phyloP scores from a whole-genome alignment of 768 basidiomycete genomes.

The Hemileccinum impolitum region DNA sequence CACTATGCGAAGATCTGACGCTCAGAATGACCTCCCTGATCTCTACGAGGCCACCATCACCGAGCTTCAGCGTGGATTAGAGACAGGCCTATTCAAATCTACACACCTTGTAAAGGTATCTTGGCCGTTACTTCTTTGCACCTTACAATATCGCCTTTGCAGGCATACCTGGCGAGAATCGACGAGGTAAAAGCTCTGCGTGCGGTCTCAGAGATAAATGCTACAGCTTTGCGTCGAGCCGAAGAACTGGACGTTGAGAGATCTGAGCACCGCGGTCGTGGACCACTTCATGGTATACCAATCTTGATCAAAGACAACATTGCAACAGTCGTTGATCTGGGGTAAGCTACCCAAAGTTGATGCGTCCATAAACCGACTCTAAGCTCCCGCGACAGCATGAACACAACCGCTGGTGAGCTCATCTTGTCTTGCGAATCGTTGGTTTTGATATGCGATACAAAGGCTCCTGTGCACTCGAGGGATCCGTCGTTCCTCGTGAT shows the following conservation, averaged over 20 bases:
- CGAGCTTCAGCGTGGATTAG: constrained; percentile 52
- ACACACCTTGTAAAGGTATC: constrained; percentile 59
- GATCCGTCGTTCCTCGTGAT: constrained; percentile 37
- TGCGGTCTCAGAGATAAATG: constrained; percentile 58
- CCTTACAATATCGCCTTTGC: neutral
- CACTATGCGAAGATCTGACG: too few species aligned
- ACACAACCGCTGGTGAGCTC: constrained; percentile 49
- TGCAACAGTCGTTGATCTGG: constrained; percentile 24
- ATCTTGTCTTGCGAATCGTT: neutral
- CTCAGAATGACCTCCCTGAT: constrained; percentile 37
- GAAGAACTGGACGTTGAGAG: constrained; percentile 48
- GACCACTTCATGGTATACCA: constrained; percentile 56
- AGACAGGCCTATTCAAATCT: constrained; percentile 50
- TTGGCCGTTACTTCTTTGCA: too few species aligned
- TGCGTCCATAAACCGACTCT: neutral
- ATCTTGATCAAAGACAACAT: constrained; percentile 52
- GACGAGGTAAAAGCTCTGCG: constrained; percentile 64
- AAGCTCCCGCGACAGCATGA: constrained; percentile 35
- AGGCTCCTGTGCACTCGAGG: constrained; percentile 38
- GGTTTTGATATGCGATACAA: constrained; percentile 2
- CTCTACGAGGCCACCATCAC: constrained; percentile 57
- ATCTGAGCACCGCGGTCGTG: constrained; percentile 45
- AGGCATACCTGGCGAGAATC: constrained; percentile 67
- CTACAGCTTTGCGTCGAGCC: constrained; percentile 50
- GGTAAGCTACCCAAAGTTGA: constrained; percentile 13